Conservation (phyloP, 2,329 filamentous ascomycete species). For the Aureobasidium zeae region DNA sequence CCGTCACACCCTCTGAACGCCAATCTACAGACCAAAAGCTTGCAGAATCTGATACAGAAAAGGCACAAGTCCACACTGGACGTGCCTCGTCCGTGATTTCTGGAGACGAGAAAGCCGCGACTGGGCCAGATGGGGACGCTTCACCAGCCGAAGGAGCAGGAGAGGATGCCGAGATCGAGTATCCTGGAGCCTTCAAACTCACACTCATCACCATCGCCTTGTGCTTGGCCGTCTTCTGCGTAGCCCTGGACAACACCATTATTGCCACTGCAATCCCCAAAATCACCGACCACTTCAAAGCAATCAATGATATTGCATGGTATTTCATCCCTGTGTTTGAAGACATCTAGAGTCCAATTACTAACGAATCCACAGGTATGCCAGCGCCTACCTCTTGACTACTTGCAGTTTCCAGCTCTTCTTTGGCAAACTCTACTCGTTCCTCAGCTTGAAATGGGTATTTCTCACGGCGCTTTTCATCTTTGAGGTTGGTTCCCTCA, state of each 20-base stretch:
- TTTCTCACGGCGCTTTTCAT: conserved; percentile 16
- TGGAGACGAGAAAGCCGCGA: conserved; percentile 1
- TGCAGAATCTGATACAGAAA: no score
- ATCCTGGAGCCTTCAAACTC: conserved; percentile 28
- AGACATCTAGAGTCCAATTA: no score
- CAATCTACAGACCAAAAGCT: conserved; percentile 3
- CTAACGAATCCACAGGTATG: no score
- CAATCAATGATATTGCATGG: conserved; percentile 22
- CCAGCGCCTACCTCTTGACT: conserved; percentile 37
- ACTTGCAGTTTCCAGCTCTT: conserved; percentile 25
- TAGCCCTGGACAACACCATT: conserved; percentile 28
- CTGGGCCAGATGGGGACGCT: background rate
- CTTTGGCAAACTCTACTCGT: conserved; percentile 12
- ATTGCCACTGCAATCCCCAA: conserved; percentile 27
- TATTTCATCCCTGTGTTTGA: no score
- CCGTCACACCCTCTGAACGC: background rate
- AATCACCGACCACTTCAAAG: conserved; percentile 21
- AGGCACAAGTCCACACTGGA: background rate
- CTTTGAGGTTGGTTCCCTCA: conserved; percentile 18
- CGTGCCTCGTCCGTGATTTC: background rate
- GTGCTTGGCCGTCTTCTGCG: conserved; percentile 29
- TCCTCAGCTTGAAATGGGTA: conserved; percentile 19
- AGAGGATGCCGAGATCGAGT: conserved; percentile 26
- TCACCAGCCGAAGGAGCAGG: conserved; percentile 9
- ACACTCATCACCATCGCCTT: conserved; percentile 30